Evolutionary conservation across 129 eudicot species (phyloP).

Genomic region (Artemisia annua): DNA sequence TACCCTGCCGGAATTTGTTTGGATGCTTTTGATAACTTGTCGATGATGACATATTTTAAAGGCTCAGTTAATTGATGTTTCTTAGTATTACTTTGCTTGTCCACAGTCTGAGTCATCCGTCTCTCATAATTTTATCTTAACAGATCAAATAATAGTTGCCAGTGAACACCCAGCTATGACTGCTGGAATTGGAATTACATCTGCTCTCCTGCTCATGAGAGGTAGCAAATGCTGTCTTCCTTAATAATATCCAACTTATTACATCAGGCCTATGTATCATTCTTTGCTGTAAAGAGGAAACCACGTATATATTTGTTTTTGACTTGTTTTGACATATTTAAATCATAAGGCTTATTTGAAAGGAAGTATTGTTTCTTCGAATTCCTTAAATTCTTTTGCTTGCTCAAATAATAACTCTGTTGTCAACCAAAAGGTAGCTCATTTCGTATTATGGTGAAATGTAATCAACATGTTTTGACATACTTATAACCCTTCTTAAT

Average conservation of each 20-base stretch:
- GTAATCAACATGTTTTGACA: not conserved
- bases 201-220: constrained; percentile 63
- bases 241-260: constrained; percentile 9
- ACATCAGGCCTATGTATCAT: constrained; percentile 5
- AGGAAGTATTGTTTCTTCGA: too few species aligned
- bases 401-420: not conserved
- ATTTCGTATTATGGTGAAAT: constrained; percentile 7
- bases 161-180: constrained; percentile 65
- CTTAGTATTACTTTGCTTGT: not conserved
- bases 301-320: not conserved
- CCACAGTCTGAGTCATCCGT: not conserved
- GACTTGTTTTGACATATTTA: not conserved
- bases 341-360: not conserved
- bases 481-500: constrained; percentile 8
- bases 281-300: constrained; percentile 7
- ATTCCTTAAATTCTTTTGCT: not conserved
- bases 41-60: constrained; percentile 2
- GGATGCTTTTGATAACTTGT: not conserved
- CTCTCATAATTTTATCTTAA: constrained; percentile 16
- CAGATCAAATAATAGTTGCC: constrained; percentile 59
- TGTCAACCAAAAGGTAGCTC: not conserved
- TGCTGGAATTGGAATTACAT: constrained; percentile 63
- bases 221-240: constrained; percentile 39
- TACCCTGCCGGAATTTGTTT: constrained; percentile 6
- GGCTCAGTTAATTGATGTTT: not conserved